Evolutionary conservation across 192 early-diverging fungal genomes (phyloP), one percentile per base, ranked within the genome.

Genomic region (Chytriomyces sp.): DNA sequence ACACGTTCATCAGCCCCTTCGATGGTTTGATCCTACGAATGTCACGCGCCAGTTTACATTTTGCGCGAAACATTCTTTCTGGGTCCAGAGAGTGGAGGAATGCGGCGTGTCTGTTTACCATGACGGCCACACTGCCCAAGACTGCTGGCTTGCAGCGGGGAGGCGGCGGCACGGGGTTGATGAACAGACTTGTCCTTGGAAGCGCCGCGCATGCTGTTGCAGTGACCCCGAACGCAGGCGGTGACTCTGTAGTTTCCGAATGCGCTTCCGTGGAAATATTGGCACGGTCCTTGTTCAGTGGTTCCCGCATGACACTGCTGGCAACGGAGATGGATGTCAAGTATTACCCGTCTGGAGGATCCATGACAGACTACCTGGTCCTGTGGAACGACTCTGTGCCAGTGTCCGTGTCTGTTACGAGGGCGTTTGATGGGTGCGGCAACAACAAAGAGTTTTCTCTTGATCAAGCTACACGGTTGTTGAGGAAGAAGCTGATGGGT

Each of bases 231-330:
- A 81, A 81, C 45, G 80, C 80, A 16, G 80, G 80, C 6, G 80
- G 80, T 11, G 80, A 81, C 76, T 81, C 80, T 6, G 50, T 78
- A n/a, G 46, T 74, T 16, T 73, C 69, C 28, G 80, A 81, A 64
- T 70, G 69, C 28, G 8, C 71, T 6, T 81, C 80, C 3, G 67
- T 67, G 4, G 80, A 81, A 45, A 2, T 77, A n/a, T 44, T 81
- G 45, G 23, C 68, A 45, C 67, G 62, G 18, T 9, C 45, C n/a
- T 16, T 70, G 59, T 64, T 65, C 24, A 7, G 61, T 3, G 49
- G 35, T 23, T 11, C 13, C 35, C 35, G 46, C 9, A 11, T 28
- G 43, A 18, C 57, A 18, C 45, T 78, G 43, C 45, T 71, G 61
- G 71, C 72, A 13, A 81, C 80, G 1, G 80, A 81, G 57, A 81